Percentiles rank a stretch among this genome's conserved stretches.
Evolutionary conservation across 352 stramenopile genomes (phyloP).

Genomic region (Globisporangium nunn): DNA sequence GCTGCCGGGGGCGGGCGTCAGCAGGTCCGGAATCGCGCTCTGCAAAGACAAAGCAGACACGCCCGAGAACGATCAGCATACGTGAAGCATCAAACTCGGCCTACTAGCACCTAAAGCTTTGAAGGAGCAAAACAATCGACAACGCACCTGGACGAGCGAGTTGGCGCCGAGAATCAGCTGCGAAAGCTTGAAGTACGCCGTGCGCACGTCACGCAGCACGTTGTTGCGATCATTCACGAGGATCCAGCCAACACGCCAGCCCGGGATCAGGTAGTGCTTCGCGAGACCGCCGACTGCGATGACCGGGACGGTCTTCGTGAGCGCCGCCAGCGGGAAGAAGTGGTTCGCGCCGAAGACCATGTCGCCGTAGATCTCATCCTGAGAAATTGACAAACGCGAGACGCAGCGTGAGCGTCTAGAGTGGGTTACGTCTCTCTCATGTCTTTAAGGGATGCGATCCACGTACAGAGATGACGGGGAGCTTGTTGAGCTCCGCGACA

Average conservation of each 20-base stretch:
- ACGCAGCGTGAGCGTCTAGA: too few relatives aligned
- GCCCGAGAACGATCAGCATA: too few relatives aligned
- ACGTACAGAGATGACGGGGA: slow-evolving; percentile 92
- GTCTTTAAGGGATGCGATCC: slow-evolving; percentile 14
- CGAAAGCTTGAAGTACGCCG: slow-evolving; percentile 88
- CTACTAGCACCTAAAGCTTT: too few relatives aligned
- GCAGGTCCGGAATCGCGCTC: slow-evolving; percentile 75
- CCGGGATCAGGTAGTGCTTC: slow-evolving; percentile 95
- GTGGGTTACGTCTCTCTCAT: too few relatives aligned
- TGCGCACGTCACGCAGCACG: slow-evolving; percentile 74
- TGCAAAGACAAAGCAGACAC: neutral
- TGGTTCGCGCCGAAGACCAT: slow-evolving; percentile 70
- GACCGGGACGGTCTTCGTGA: slow-evolving; percentile 79
- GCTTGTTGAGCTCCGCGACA: slow-evolving; percentile 72
- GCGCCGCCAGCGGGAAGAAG: slow-evolving; percentile 79
- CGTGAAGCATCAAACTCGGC: too few relatives aligned
- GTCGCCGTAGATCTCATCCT: slow-evolving; percentile 84
- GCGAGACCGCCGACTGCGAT: slow-evolving; percentile 83
- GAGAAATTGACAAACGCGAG: neutral
- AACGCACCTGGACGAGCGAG: slow-evolving; percentile 67
- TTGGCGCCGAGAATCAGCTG: slow-evolving; percentile 90
- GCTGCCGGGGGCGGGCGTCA: slow-evolving; percentile 58
- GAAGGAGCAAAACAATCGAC: too few relatives aligned
- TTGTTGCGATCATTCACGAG: slow-evolving; percentile 90
- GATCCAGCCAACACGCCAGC: slow-evolving; percentile 94